Conservation (phyloP, 768 basidiomycete species). For the Suillus subalutaceus region DNA sequence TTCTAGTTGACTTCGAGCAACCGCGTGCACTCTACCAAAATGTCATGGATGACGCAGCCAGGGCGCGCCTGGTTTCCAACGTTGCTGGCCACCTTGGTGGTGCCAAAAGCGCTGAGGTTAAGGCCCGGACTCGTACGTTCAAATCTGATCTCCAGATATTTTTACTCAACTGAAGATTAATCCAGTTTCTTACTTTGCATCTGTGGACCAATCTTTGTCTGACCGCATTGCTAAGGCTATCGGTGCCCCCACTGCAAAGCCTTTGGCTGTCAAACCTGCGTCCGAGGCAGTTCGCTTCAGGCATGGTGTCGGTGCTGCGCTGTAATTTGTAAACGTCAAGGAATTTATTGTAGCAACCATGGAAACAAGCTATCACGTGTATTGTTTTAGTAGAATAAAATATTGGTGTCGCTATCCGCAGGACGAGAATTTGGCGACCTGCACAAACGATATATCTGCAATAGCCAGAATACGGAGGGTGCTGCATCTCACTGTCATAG, state of each 20-base stretch:
- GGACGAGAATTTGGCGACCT: background rate
- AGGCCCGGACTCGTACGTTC: constrained; percentile 65
- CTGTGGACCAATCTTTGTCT: constrained; percentile 73
- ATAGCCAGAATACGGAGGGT: background rate
- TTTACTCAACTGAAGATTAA: constrained; percentile 7
- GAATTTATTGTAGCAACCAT: background rate
- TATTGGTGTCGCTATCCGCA: background rate
- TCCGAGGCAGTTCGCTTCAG: constrained; percentile 58
- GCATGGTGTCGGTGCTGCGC: constrained; percentile 9
- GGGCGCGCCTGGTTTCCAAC: constrained; percentile 67
- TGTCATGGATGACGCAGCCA: constrained; percentile 66
- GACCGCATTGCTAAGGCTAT: constrained; percentile 81
- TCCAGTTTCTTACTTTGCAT: constrained; percentile 77
- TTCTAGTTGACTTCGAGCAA: constrained; percentile 81
- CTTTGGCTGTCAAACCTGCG: constrained; percentile 65
- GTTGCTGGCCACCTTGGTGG: constrained; percentile 61
- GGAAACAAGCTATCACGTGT: constrained; percentile 5
- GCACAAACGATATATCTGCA: background rate
- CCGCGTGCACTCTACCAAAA: constrained; percentile 69
- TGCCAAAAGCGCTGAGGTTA: constrained; percentile 64
- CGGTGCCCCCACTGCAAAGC: constrained; percentile 56
- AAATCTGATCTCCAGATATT: background rate
- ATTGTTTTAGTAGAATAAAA: constrained; percentile 4
- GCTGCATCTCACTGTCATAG: background rate
- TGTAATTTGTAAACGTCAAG: background rate